These are phyloP conservation scores for Sclerotinia minor DNA, from an alignment of 2,329 filamentous ascomycete species.

Conservation along the genomic window DNA sequence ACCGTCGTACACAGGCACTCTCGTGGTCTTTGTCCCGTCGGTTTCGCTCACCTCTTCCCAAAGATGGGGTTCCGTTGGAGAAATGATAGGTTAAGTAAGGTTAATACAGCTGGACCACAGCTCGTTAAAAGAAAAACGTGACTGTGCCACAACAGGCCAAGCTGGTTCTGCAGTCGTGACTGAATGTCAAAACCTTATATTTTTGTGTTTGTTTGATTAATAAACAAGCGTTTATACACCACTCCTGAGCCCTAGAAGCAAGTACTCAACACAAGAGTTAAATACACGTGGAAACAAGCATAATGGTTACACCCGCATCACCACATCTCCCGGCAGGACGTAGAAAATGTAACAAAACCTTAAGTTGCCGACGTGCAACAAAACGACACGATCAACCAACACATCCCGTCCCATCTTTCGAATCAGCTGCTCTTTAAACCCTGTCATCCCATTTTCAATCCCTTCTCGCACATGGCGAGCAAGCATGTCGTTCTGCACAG, in stretches of 20 bases:
- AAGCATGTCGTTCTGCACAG: constrained; percentile 5
- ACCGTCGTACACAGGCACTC: constrained; percentile 11
- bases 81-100: not conserved
- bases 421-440: not conserved
- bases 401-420: constrained; percentile 1
- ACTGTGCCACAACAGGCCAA: not conserved
- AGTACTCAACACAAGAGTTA: not conserved
- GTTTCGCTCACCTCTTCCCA: not conserved
- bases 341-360: not conserved
- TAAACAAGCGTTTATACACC: not conserved
- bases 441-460: constrained; percentile 11
- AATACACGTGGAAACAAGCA: not conserved
- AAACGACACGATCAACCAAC: not conserved
- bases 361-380: constrained; percentile 7
- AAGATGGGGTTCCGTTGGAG: constrained; percentile 15
- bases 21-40: constrained; percentile 11
- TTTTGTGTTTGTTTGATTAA: not conserved
- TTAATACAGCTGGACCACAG: not conserved
- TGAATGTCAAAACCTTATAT: not conserved
- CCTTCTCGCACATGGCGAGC: constrained; percentile 11
- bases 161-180: constrained; percentile 1
- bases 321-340: not conserved
- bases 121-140: constrained; percentile 1
- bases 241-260: not conserved
- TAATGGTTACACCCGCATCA: not conserved